phyloP scores from a whole-genome alignment of 768 basidiomycete genomes.

The Lentinula guzmanii region DNA sequence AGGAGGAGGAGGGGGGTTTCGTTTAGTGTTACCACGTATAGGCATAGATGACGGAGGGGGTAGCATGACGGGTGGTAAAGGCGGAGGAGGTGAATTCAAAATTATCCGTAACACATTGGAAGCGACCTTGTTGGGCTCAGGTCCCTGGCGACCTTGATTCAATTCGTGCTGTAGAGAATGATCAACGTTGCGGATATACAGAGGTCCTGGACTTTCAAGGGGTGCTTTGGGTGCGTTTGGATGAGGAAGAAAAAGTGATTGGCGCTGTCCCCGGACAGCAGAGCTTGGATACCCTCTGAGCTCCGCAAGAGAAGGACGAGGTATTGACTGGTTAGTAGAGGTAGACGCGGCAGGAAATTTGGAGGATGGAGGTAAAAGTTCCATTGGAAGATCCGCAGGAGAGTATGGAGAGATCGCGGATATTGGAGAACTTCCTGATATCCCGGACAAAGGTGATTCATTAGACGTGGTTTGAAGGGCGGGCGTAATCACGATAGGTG shows the following conservation, averaged over 20 bases:
- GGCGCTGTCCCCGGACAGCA: slow-evolving; percentile 18
- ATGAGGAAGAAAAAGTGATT: slow-evolving; percentile 46
- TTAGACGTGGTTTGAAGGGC: not conserved
- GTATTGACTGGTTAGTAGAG: slow-evolving; percentile 15
- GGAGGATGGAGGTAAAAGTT: slow-evolving; percentile 8
- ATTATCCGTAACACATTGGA: slow-evolving; percentile 22
- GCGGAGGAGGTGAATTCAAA: slow-evolving; percentile 9
- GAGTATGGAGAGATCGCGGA: not conserved
- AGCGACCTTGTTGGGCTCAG: slow-evolving; percentile 7
- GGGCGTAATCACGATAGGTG: not conserved
- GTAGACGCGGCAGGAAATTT: slow-evolving; percentile 13
- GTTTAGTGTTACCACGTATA: not conserved
- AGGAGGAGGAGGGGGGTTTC: slow-evolving; percentile 10
- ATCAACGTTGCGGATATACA: slow-evolving; percentile 41
- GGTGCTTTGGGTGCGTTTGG: slow-evolving; percentile 47
- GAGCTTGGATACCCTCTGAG: slow-evolving; percentile 12
- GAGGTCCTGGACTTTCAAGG: slow-evolving; percentile 41
- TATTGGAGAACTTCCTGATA: not conserved
- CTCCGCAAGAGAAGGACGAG: slow-evolving; percentile 16
- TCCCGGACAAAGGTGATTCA: not conserved
- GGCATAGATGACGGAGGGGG: slow-evolving; percentile 4
- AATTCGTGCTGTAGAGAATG: slow-evolving; percentile 5
- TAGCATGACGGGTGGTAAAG: not conserved
- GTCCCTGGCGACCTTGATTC: slow-evolving; percentile 11
- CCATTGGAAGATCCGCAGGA: slow-evolving; percentile 9